These are phyloP conservation scores for Colletotrichum nymphaeae DNA, from an alignment of 2,329 filamentous ascomycete species.

Conservation along the genomic window DNA sequence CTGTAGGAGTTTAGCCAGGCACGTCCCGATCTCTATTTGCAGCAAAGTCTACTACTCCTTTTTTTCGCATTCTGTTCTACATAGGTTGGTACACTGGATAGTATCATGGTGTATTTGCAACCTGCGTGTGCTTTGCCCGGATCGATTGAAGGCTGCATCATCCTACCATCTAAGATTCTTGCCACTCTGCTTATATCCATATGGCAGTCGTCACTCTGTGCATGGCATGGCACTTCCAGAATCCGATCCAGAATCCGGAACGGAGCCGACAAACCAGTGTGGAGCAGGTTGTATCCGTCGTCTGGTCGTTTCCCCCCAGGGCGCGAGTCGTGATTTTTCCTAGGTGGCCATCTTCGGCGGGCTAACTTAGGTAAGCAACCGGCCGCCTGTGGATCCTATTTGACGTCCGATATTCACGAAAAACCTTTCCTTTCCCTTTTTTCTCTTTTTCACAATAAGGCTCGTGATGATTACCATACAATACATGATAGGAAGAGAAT, in stretches of 20 bases:
- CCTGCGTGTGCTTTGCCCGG: background rate
- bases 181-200: background rate
- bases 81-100: too few species aligned
- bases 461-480: constrained; percentile 71
- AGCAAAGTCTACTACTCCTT: background rate
- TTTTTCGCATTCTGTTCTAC: background rate
- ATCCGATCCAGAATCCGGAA: constrained; percentile 11
- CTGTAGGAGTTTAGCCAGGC: background rate
- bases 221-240: constrained; percentile 15
- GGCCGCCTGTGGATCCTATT: constrained; percentile 23
- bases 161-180: constrained; percentile 10
- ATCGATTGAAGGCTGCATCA: constrained; percentile 19
- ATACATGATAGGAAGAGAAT: constrained; percentile 77
- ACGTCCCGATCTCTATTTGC: background rate
- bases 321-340: background rate
- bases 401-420: constrained; percentile 31
- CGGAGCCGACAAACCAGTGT: background rate
- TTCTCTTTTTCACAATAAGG: constrained; percentile 52
- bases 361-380: constrained; percentile 23
- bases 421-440: constrained; percentile 39
- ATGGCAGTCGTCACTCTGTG: background rate
- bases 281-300: constrained; percentile 12
- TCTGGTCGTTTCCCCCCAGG: background rate
- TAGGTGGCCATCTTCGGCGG: background rate
- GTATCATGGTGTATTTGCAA: background rate